These are phyloP conservation scores for Polytrichum formosum DNA, from an alignment of 225 moss, liverwort and hornwort genomes.

Conservation along the genomic window DNA sequence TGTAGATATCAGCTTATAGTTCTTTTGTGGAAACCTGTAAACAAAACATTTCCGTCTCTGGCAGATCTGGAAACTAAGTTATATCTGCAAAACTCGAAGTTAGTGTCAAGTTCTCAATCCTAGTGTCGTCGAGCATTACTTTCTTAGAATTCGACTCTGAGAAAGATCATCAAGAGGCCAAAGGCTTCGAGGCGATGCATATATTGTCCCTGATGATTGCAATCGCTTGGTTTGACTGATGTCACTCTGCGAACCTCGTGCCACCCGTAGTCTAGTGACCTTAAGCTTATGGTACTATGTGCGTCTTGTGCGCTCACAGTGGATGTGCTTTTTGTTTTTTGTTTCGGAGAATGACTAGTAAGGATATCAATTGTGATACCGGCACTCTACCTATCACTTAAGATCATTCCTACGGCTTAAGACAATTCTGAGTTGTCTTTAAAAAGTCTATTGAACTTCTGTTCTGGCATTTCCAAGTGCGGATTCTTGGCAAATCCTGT, in stretches of 20 bases:
- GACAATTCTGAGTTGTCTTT: not conserved
- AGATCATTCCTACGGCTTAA: conserved; percentile 1
- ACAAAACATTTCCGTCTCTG: too few species aligned
- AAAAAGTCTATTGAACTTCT: not conserved
- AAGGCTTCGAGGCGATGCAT: too few species aligned
- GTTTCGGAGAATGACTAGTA: conserved; percentile 54
- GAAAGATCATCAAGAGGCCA: too few species aligned
- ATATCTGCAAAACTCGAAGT: too few species aligned
- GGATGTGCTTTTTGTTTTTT: conserved; percentile 43
- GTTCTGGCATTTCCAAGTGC: not conserved
- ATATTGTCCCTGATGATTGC: too few species aligned
- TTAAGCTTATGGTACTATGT: conserved; percentile 37
- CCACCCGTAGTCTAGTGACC: conserved; percentile 7
- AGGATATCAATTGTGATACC: conserved; percentile 33
- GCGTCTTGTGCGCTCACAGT: conserved; percentile 27
- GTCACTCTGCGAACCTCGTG: conserved; percentile 3
- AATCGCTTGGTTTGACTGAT: conserved; percentile 6
- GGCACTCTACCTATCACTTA: conserved; percentile 28
- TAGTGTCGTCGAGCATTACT: too few species aligned
- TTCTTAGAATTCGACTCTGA: too few species aligned
- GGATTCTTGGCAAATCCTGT: not conserved
- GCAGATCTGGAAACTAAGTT: too few species aligned
- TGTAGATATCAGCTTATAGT: too few species aligned
- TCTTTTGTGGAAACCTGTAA: too few species aligned
- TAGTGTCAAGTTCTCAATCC: too few species aligned